Conservation (phyloP, 1,139 yeast species). For the Candida gigantensis region DNA sequence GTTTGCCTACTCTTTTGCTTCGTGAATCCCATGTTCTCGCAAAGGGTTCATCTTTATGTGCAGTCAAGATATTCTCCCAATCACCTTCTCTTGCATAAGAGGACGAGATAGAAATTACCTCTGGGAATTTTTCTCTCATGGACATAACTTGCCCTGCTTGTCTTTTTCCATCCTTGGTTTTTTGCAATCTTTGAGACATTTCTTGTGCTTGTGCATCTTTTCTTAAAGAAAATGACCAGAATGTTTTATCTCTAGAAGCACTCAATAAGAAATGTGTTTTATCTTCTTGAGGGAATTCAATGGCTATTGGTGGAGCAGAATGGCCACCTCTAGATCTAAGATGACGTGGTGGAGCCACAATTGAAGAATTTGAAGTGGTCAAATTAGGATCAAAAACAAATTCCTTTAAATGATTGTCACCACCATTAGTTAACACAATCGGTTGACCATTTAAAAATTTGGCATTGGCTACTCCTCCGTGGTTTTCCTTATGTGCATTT, state of each 20-base stretch:
- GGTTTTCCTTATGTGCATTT: constrained; percentile 68
- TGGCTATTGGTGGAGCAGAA: constrained; percentile 81
- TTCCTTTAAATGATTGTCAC: constrained; percentile 87
- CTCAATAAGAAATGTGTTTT: constrained; percentile 83
- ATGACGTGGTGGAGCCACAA: constrained; percentile 87
- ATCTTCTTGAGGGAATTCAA: constrained; percentile 74
- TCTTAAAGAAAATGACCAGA: constrained; percentile 90
- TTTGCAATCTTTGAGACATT: constrained; percentile 75
- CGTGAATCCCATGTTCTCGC: constrained; percentile 95
- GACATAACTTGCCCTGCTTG: constrained; percentile 57
- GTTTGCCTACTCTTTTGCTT: constrained; percentile 77
- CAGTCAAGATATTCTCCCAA: constrained; percentile 95
- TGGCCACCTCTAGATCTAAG: constrained; percentile 97
- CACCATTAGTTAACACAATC: constrained; percentile 86
- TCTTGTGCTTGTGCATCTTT: constrained; percentile 97
- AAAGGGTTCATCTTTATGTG: constrained; percentile 78
- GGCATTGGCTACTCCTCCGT: constrained; percentile 80
- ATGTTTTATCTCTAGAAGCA: constrained; percentile 81
- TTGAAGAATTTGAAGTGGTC: constrained; percentile 61
- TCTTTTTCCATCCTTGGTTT: constrained; percentile 54
- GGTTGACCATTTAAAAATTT: constrained; percentile 91
- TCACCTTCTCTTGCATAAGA: constrained; percentile 81
- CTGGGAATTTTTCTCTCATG: constrained; percentile 70
- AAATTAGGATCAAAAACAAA: constrained; percentile 91
- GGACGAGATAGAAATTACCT: constrained; percentile 70